Evolutionary conservation across 1,139 yeast species (phyloP), one percentile per base, ranked within the genome.

Genomic region (Blastobotrys malaysiensis): DNA sequence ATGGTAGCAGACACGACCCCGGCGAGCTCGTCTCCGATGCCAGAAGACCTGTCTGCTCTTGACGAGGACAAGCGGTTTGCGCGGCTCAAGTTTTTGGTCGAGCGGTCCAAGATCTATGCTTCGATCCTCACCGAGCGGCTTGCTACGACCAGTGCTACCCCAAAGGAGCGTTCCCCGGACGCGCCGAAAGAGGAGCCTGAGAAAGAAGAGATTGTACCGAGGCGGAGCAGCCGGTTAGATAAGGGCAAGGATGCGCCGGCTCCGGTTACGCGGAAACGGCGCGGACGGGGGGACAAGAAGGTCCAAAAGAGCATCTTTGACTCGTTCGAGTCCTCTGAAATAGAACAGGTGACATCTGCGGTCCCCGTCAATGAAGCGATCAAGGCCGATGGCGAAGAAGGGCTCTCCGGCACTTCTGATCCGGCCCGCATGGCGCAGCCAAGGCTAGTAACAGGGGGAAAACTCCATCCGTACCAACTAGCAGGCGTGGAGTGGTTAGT

Each of bases 401-500:
- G 39, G 7, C 16, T 31, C 14, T 14, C 39, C 16, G 16, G 39
- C 7, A 31, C 39, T 16, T 13, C 39, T 5, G 39, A 31, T 3
- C 39, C 39, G 16, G 39, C 39, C 4, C 21, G 49, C 43, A 50
- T 55, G 16, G 50, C 66, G 69, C 96, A 90, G 65, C 97, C 97
- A 0, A 69, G 73, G 20, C 65, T 86, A 11, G 68, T 91, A 4
- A 73, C 82, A 0, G 93, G 93, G 9, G 88, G 89, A 24, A 66
- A 65, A 0, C 74, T 93, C 74, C 88, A 90, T 65, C 86, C 83
- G 31, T 91, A 93, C 66, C 99, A 93, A 69, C 68, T 89, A 24
- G 93, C 87, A 54, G 99, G 98, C 0, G 78, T 91, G 55, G 91
- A 88, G 61, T 93, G 98, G 98, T 73, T 93, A 51, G 79, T 84